These are phyloP conservation scores for Entrophospora sp. DNA, from an alignment of 192 early-diverging fungal species.

Conservation along the genomic window DNA sequence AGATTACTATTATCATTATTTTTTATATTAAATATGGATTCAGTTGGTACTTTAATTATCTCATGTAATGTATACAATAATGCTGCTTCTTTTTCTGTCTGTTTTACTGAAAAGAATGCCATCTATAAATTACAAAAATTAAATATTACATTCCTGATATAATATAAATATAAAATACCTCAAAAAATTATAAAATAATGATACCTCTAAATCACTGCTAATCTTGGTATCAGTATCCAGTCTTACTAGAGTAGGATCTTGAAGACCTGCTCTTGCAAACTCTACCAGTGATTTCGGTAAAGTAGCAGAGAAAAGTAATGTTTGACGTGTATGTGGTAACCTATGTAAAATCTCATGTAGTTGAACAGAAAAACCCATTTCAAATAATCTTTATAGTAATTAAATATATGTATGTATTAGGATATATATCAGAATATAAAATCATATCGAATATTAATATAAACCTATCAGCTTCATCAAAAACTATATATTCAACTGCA, in stretches of 20 bases:
- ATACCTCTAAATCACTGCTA: slow-evolving; percentile 80
- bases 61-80: slow-evolving; percentile 75
- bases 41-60: slow-evolving; percentile 56
- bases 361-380: slow-evolving; percentile 94
- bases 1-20: slow-evolving; percentile 26
- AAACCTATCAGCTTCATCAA: slow-evolving; percentile 97
- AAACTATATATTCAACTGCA: slow-evolving; percentile 91
- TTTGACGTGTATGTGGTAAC: slow-evolving; percentile 80
- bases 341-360: slow-evolving; percentile 84
- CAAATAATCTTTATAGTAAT: slow-evolving; percentile 90
- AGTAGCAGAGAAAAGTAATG: slow-evolving; percentile 92
- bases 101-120: slow-evolving; percentile 83
- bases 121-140: slow-evolving; percentile 33
- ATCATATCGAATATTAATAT: neutral
- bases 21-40: slow-evolving; percentile 31
- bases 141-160: neutral
- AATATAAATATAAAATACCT: neutral
- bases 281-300: slow-evolving; percentile 88
- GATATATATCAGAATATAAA: too few species aligned
- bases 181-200: neutral
- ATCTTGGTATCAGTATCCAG: slow-evolving; percentile 94
- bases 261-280: slow-evolving; percentile 94
- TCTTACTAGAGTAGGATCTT: slow-evolving; percentile 86
- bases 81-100: slow-evolving; percentile 84
- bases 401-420: too few species aligned